These are phyloP conservation scores for Elongisporangium prolatum DNA, from an alignment of 352 stramenopile genomes.

Conservation along the genomic window DNA sequence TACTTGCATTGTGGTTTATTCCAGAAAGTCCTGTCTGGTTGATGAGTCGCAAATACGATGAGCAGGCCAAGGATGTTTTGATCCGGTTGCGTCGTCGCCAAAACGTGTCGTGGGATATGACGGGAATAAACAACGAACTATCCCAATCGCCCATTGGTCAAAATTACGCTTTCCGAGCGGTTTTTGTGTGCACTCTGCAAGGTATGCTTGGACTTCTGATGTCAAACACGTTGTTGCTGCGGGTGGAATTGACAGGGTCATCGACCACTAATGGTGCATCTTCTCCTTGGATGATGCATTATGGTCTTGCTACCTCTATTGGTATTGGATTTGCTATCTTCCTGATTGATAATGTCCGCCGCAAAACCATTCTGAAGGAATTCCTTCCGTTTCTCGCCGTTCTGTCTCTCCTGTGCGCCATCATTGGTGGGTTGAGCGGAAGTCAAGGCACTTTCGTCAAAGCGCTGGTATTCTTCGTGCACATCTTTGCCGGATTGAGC, in stretches of 20 bases:
- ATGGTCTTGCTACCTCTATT: conserved; percentile 32
- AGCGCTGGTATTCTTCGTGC: conserved; percentile 53
- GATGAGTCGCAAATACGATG: conserved; percentile 43
- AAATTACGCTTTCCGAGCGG: conserved; percentile 60
- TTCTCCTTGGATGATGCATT: conserved; percentile 57
- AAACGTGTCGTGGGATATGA: conserved; percentile 63
- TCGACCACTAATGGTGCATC: conserved; percentile 11
- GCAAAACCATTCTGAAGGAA: conserved; percentile 88
- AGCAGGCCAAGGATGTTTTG: conserved; percentile 45
- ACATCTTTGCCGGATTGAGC: conserved; percentile 59
- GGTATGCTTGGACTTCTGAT: conserved; percentile 59
- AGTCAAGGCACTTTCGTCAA: conserved; percentile 35
- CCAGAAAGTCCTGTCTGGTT: conserved; percentile 82
- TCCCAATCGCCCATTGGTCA: conserved; percentile 34
- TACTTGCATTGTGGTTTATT: conserved; percentile 55
- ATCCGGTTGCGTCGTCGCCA: conserved; percentile 59
- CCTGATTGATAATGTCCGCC: conserved; percentile 78
- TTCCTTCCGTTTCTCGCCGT: conserved; percentile 71
- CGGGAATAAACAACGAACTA: conserved; percentile 50
- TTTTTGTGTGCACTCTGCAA: conserved; percentile 57
- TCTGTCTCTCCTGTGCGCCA: conserved; percentile 51
- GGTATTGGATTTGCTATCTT: conserved; percentile 74
- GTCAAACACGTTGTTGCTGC: conserved; percentile 58
- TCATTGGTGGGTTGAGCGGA: conserved; percentile 35
- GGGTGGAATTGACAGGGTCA: conserved; percentile 31